Percentiles rank a stretch among this genome's conserved stretches.
phyloP scores from a whole-genome alignment of 371 early-diverging fungal genomes.

The Mucor irregularis region DNA sequence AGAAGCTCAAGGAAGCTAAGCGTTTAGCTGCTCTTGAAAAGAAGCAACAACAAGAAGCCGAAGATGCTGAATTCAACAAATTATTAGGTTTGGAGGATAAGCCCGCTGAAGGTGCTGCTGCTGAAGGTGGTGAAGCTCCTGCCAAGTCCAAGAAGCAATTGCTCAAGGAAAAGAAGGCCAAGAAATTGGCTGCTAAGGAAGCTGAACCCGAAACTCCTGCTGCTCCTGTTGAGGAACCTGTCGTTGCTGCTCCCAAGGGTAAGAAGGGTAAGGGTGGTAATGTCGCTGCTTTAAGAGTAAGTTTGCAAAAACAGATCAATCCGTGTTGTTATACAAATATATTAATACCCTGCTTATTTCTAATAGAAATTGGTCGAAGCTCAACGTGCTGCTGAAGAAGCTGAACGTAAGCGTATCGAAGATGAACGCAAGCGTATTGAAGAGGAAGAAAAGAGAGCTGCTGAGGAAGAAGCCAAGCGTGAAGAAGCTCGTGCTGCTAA shows the following conservation, averaged over 20 bases:
- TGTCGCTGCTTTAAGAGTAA: constrained; percentile 54
- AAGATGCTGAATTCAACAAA: constrained; percentile 40
- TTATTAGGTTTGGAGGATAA: constrained; percentile 31
- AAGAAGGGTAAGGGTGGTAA: constrained; percentile 47
- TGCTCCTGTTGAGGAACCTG: constrained; percentile 28
- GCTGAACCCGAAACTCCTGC: constrained; percentile 20
- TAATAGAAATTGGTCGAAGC: constrained; percentile 53
- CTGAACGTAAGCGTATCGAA: constrained; percentile 36
- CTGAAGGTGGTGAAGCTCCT: constrained; percentile 7
- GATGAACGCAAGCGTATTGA: constrained; percentile 44
- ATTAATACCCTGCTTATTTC: neutral
- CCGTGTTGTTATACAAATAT: too few relatives aligned
- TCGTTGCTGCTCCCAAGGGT: constrained; percentile 27
- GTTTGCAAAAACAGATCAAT: constrained; percentile 4
- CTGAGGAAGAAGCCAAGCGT: constrained; percentile 45
- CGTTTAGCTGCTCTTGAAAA: constrained; percentile 51
- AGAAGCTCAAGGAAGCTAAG: constrained; percentile 53
- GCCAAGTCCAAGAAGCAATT: constrained; percentile 36
- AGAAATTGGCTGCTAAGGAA: constrained; percentile 37
- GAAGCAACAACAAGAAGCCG: constrained; percentile 42
- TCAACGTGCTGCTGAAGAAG: constrained; percentile 55
- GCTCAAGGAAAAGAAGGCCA: constrained; percentile 42
- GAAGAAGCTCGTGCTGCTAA: constrained; percentile 51
- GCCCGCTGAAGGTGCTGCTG: constrained; percentile 1
- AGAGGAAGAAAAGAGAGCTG: constrained; percentile 43